Conservation (phyloP, 441 rosid genomes). For the Croton setiger region DNA sequence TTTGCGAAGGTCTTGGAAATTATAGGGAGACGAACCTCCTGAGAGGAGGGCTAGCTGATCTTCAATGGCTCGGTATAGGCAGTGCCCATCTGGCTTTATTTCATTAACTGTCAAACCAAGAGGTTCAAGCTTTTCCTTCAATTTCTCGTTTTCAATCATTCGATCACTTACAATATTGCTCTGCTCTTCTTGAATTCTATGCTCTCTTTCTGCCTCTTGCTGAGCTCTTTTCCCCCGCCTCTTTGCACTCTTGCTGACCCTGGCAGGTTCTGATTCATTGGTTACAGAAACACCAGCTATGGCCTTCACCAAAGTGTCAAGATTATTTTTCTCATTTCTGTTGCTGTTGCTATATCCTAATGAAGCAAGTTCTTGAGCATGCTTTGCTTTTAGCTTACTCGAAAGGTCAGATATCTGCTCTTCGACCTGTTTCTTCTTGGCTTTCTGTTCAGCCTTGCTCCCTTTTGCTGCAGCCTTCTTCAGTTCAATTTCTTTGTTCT, state of each 20-base stretch:
- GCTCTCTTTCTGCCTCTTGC: conserved; percentile 86
- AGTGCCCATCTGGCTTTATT: conserved; percentile 89
- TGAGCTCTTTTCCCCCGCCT: conserved; percentile 82
- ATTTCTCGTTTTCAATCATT: conserved; percentile 57
- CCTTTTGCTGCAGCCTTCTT: conserved; percentile 94
- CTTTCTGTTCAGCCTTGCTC: conserved; percentile 96
- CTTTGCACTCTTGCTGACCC: conserved; percentile 71
- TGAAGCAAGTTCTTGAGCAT: conserved; percentile 72
- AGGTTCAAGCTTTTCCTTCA: conserved; percentile 71
- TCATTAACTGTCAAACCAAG: conserved; percentile 58
- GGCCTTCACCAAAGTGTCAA: conserved; percentile 77
- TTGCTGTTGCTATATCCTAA: conserved; percentile 49
- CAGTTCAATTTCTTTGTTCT: conserved; percentile 73
- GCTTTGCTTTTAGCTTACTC: conserved; percentile 68
- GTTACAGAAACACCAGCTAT: conserved; percentile 76
- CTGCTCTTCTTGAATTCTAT: conserved; percentile 87
- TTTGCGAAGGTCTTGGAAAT: conserved; percentile 62
- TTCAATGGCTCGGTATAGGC: conserved; percentile 90
- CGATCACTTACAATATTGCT: conserved; percentile 63
- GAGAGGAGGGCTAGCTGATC: conserved; percentile 62
- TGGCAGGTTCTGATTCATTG: conserved; percentile 53
- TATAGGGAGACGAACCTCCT: conserved; percentile 61
- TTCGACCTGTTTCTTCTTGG: conserved; percentile 93
- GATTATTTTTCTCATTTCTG: conserved; percentile 52
- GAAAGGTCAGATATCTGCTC: conserved; percentile 76